These are phyloP conservation scores for Pseudogymnoascus pannorum DNA, from an alignment of 2,329 filamentous ascomycete genomes.

Conservation along the genomic window DNA sequence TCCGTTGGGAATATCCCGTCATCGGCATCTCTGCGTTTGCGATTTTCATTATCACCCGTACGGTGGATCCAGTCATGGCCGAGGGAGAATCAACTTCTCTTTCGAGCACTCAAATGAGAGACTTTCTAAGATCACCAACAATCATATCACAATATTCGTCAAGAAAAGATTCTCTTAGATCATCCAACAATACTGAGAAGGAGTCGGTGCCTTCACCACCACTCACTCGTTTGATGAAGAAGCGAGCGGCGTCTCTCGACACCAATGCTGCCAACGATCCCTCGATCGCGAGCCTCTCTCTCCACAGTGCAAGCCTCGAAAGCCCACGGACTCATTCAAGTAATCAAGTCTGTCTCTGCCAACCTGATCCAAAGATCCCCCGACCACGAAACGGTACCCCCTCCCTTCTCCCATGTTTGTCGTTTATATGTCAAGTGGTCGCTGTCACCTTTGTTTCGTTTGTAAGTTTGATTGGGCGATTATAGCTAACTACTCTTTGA, in stretches of 20 bases:
- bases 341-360: conserved; percentile 57
- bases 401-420: conserved; percentile 12
- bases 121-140: conserved; percentile 4
- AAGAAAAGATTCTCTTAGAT: not conserved
- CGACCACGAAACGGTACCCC: conserved; percentile 59
- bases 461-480: conserved; percentile 15
- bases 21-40: conserved; percentile 6
- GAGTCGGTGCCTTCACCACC: conserved; percentile 23
- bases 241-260: conserved; percentile 27
- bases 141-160: not conserved
- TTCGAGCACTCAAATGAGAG: not conserved
- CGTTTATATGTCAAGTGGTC: conserved; percentile 11
- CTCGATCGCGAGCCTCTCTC: conserved; percentile 23
- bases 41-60: conserved; percentile 4
- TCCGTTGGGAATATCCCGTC: not conserved
- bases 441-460: conserved; percentile 6
- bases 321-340: conserved; percentile 19
- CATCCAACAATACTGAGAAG: conserved; percentile 19
- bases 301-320: conserved; percentile 23
- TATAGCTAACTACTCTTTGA: conserved; percentile 29
- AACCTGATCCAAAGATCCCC: conserved; percentile 64
- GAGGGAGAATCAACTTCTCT: conserved; percentile 1
- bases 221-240: conserved; percentile 25
- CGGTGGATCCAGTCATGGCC: not conserved
- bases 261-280: conserved; percentile 23